Percentiles rank a stretch among this genome's conserved stretches.
Conservation (phyloP, 805 yeast species). For the Candida anglica region DNA sequence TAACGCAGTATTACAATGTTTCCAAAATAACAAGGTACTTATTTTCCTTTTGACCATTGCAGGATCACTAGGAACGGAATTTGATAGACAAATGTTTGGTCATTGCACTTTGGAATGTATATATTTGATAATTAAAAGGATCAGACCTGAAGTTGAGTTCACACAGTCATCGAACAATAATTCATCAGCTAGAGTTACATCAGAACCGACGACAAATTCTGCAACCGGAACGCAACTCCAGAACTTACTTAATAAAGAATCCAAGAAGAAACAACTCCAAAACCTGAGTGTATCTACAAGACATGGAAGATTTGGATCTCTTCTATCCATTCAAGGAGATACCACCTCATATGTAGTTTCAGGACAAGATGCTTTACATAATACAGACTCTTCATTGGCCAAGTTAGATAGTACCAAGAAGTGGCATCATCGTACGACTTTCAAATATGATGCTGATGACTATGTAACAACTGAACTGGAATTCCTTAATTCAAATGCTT, state of each 20-base stretch:
- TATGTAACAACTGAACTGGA: conserved; percentile 19
- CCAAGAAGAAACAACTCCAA: conserved; percentile 44
- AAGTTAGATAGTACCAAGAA: conserved; percentile 65
- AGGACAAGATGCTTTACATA: conserved; percentile 62
- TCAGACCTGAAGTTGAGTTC: conserved; percentile 48
- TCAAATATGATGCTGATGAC: conserved; percentile 40
- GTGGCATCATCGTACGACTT: conserved; percentile 48
- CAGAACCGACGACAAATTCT: not conserved
- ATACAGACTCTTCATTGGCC: conserved; percentile 50
- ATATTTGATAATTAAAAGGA: conserved; percentile 57
- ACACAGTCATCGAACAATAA: too few relatives aligned
- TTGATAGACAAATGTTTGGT: conserved; percentile 59
- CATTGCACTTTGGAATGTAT: conserved; percentile 66
- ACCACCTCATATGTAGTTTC: conserved; percentile 61
- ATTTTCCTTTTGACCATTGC: conserved; percentile 68
- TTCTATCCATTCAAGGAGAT: conserved; percentile 65
- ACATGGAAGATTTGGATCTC: conserved; percentile 89
- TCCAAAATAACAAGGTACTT: conserved; percentile 68
- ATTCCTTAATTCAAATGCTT: conserved; percentile 24
- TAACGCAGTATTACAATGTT: conserved; percentile 52
- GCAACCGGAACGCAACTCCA: conserved; percentile 39
- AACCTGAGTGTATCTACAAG: conserved; percentile 58
- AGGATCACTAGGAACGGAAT: conserved; percentile 59
- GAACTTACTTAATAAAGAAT: conserved; percentile 59
- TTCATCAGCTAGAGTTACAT: conserved; percentile 32